These are phyloP conservation scores for Arachnopeziza araneosa DNA, from an alignment of 2,329 filamentous ascomycete species.

Conservation along the genomic window DNA sequence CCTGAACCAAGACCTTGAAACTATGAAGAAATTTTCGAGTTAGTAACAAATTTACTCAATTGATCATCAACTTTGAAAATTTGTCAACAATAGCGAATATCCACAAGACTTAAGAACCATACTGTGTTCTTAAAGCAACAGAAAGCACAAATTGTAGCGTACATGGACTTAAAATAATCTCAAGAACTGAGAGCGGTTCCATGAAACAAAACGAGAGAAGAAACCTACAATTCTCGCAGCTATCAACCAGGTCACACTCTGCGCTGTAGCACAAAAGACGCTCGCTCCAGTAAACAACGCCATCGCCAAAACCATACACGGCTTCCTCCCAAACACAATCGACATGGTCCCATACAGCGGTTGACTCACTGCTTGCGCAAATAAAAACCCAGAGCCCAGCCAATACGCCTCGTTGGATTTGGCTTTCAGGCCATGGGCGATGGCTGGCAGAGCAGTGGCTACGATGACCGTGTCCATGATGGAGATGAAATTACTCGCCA, in stretches of 20 bases:
- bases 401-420: conserved; percentile 15
- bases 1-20: conserved; percentile 40
- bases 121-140: no score
- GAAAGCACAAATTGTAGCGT: no score
- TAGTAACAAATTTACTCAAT: no score
- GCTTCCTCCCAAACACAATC: conserved; percentile 11
- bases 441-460: conserved; percentile 13
- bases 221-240: conserved; percentile 9
- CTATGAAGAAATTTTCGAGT: not conserved
- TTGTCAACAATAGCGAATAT: no score
- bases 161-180: no score
- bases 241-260: conserved; percentile 14
- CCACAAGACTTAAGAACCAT: no score
- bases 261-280: conserved; percentile 12
- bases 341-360: conserved; percentile 15
- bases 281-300: conserved; percentile 11
- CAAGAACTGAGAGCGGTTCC: not conserved
- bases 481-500: conserved; percentile 10
- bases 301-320: conserved; percentile 10
- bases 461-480: conserved; percentile 16
- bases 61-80: no score
- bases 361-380: conserved; percentile 14
- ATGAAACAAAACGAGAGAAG: not conserved
- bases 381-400: conserved; percentile 15
- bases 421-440: conserved; percentile 10